Percentiles rank a stretch among this genome's conserved stretches.
phyloP scores from a whole-genome alignment of 371 early-diverging fungal genomes.

The Syncephalis plumigaleata region DNA sequence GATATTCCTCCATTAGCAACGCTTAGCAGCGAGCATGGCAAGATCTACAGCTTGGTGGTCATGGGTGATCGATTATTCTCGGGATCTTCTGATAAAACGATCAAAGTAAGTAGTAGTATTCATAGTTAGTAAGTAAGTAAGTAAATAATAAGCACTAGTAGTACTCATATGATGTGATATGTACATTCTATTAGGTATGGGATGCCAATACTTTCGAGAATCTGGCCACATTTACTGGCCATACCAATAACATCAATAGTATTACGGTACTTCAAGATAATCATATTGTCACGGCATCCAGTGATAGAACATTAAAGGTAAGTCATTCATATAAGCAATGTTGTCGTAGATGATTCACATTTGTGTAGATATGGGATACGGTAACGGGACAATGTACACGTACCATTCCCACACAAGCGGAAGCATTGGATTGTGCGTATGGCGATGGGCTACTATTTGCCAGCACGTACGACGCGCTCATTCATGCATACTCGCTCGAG shows the following conservation, averaged over 20 bases:
- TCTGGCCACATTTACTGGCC: constrained; percentile 31
- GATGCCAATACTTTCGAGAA: constrained; percentile 28
- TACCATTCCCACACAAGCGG: constrained; percentile 26
- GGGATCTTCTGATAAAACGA: constrained; percentile 38
- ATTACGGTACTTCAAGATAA: constrained; percentile 18
- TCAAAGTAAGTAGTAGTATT: constrained; percentile 15
- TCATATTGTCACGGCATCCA: constrained; percentile 26
- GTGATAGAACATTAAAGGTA: constrained; percentile 33
- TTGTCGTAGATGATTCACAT: not conserved
- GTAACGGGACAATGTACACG: constrained; percentile 17
- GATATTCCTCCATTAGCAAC: constrained; percentile 9
- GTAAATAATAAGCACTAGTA: too few species aligned
- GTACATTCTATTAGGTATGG: constrained; percentile 17
- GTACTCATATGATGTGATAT: too few species aligned
- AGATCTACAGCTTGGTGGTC: constrained; percentile 30
- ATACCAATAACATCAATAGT: constrained; percentile 36
- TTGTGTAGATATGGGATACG: constrained; percentile 33
- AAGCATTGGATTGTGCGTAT: constrained; percentile 30
- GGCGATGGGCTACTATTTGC: constrained; percentile 35
- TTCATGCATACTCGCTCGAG: constrained; percentile 28
- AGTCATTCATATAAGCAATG: not conserved
- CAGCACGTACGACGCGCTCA: constrained; percentile 38
- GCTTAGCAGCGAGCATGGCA: constrained; percentile 24
- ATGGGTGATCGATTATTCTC: constrained; percentile 23
- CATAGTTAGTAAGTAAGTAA: too few species aligned